Conservation (phyloP, 1,284 basidiomycete genomes). For the Grifola frondosa region DNA sequence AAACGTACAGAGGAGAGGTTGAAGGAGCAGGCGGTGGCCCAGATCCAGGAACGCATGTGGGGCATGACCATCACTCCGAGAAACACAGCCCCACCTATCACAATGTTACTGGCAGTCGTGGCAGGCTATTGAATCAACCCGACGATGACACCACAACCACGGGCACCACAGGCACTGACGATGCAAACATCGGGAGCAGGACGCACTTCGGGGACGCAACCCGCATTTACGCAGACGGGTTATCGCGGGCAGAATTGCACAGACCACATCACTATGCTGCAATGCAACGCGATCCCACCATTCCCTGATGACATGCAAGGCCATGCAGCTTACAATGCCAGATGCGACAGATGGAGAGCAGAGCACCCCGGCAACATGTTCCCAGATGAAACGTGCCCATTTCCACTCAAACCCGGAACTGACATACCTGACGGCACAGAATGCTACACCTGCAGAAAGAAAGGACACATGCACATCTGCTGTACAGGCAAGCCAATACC, state of each 20-base stretch:
- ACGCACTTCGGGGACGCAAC: too few species aligned
- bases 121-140: too few species aligned
- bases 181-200: too few species aligned
- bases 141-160: too few species aligned
- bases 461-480: not conserved
- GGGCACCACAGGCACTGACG: too few species aligned
- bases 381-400: not conserved
- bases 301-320: not conserved
- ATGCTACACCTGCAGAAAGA: not conserved
- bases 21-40: not conserved
- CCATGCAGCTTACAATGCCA: not conserved
- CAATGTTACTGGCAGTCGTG: too few species aligned
- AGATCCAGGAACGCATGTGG: not conserved
- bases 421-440: not conserved
- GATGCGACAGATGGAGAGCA: too few species aligned
- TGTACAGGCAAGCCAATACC: not conserved
- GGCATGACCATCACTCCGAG: not conserved
- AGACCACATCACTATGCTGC: too few species aligned
- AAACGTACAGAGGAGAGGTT: too few species aligned
- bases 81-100: too few species aligned
- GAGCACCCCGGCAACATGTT: not conserved
- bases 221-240: too few species aligned
- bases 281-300: not conserved
- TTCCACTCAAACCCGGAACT: conserved; percentile 1
- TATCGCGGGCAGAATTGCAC: too few species aligned